Percentiles rank a stretch among this genome's conserved stretches.
Evolutionary conservation across 495 filamentous ascomycete species (phyloP).

Genomic region (Penicillium crystallinum): DNA sequence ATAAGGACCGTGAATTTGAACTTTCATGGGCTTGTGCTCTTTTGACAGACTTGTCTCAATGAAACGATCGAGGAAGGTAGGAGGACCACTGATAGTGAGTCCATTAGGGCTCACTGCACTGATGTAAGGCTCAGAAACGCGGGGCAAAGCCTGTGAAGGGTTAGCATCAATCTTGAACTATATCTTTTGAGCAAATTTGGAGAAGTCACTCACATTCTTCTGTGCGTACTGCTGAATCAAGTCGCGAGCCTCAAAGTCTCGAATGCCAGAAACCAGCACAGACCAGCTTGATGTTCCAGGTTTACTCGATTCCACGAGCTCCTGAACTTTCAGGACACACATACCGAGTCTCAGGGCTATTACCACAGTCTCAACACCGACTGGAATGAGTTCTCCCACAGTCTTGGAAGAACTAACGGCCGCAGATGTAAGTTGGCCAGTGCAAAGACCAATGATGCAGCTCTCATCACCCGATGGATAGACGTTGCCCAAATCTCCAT

Average conservation of each 20-base stretch:
- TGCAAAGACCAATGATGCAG: constrained; percentile 57
- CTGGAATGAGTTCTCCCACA: constrained; percentile 60
- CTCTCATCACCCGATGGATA: constrained; percentile 39
- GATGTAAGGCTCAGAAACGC: constrained; percentile 61
- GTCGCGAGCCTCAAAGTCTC: constrained; percentile 21
- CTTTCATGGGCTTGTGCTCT: constrained; percentile 52
- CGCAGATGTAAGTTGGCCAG: constrained; percentile 64
- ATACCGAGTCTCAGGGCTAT: constrained; percentile 69
- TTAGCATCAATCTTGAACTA: constrained; percentile 16
- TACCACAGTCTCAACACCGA: constrained; percentile 64
- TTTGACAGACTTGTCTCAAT: constrained; percentile 49
- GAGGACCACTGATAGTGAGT: constrained; percentile 76
- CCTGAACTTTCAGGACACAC: constrained; percentile 44
- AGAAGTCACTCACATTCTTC: constrained; percentile 44
- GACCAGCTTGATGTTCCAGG: constrained; percentile 34
- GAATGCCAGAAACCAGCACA: constrained; percentile 34
- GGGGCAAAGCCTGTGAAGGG: constrained; percentile 48
- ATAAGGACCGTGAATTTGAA: constrained; percentile 74
- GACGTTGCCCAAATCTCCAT: constrained; percentile 49
- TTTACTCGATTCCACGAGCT: constrained; percentile 27
- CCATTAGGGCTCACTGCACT: constrained; percentile 66
- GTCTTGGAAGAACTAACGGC: constrained; percentile 65
- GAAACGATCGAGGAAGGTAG: constrained; percentile 54
- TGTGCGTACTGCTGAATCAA: constrained; percentile 22
- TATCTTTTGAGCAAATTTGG: constrained; percentile 22